Evolutionary conservation across 768 basidiomycete genomes (phyloP).

Genomic region (Termitomyces sp.): DNA sequence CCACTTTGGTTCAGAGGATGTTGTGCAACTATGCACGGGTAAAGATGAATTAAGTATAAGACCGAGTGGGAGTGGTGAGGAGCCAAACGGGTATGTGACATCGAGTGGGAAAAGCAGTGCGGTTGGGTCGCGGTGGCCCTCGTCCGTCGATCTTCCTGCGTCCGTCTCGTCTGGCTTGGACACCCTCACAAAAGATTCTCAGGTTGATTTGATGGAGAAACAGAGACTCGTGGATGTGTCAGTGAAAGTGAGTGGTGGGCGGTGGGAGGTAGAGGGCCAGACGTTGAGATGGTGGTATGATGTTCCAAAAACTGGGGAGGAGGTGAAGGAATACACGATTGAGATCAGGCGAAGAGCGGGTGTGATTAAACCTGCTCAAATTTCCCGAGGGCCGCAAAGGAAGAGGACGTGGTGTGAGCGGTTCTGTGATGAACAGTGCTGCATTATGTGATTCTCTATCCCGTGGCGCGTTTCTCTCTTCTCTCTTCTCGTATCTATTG

Average conservation of each 20-base stretch:
- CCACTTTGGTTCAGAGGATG: conserved; percentile 60
- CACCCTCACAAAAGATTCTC: neutral
- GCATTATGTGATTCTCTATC: conserved; percentile 17
- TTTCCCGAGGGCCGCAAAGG: neutral
- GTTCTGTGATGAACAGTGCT: conserved; percentile 15
- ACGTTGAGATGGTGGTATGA: conserved; percentile 50
- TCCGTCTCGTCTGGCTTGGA: conserved; percentile 2
- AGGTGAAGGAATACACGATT: conserved; percentile 28
- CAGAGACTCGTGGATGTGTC: conserved; percentile 36
- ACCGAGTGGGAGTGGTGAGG: conserved; percentile 11
- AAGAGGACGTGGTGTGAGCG: conserved; percentile 15
- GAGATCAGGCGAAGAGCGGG: conserved; percentile 27
- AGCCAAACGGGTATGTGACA: conserved; percentile 9
- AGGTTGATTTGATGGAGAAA: neutral
- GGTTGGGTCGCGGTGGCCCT: conserved; percentile 12
- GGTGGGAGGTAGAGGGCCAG: conserved; percentile 42
- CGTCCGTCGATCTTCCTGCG: conserved; percentile 9
- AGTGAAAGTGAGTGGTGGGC: conserved; percentile 36
- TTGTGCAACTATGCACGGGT: conserved; percentile 1
- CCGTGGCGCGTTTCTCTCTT: neutral
- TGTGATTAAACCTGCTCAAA: conserved; percentile 17
- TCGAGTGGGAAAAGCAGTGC: conserved; percentile 10
- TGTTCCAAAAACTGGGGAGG: conserved; percentile 27
- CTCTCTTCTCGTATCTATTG: neutral
- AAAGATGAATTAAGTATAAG: neutral